Percentiles rank a stretch among this genome's conserved stretches.
Conservation (phyloP, 768 basidiomycete species). For the Pleurotus tuber-regium region DNA sequence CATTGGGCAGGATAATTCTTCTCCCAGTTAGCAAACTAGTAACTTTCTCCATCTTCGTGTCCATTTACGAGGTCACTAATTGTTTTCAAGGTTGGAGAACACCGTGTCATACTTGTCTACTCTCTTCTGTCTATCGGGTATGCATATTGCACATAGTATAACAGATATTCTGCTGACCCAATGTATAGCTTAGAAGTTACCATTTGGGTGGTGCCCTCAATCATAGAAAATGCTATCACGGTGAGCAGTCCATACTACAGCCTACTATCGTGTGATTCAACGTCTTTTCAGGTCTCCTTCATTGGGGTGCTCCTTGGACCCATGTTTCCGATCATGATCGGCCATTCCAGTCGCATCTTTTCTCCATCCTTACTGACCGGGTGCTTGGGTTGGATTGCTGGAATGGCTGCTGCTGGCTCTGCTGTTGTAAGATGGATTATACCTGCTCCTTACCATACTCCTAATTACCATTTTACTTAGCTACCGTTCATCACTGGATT, state of each 20-base stretch:
- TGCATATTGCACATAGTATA: neutral
- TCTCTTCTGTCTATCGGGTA: conserved; percentile 31
- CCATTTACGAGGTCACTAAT: neutral
- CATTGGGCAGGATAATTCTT: conserved; percentile 49
- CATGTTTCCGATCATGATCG: conserved; percentile 47
- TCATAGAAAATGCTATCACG: conserved; percentile 49
- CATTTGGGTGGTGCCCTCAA: conserved; percentile 51
- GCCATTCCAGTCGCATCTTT: conserved; percentile 31
- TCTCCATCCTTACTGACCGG: conserved; percentile 32
- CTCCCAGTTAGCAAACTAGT: conserved; percentile 48
- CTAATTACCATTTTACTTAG: too few relatives aligned
- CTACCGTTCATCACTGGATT: conserved; percentile 45
- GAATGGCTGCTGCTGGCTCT: conserved; percentile 48
- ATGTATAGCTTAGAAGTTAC: conserved; percentile 38
- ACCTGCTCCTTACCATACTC: too few relatives aligned
- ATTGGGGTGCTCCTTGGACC: conserved; percentile 53
- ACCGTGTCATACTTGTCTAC: conserved; percentile 29
- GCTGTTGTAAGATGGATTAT: too few relatives aligned
- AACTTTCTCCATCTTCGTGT: neutral
- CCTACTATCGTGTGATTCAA: neutral
- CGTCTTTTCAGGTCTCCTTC: conserved; percentile 31
- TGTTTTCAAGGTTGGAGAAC: conserved; percentile 29
- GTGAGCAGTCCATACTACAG: conserved; percentile 19
- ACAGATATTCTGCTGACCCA: neutral
- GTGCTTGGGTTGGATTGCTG: conserved; percentile 49